phyloP scores from a whole-genome alignment of 805 yeast species.

The Ogataea thermomethanolica region DNA sequence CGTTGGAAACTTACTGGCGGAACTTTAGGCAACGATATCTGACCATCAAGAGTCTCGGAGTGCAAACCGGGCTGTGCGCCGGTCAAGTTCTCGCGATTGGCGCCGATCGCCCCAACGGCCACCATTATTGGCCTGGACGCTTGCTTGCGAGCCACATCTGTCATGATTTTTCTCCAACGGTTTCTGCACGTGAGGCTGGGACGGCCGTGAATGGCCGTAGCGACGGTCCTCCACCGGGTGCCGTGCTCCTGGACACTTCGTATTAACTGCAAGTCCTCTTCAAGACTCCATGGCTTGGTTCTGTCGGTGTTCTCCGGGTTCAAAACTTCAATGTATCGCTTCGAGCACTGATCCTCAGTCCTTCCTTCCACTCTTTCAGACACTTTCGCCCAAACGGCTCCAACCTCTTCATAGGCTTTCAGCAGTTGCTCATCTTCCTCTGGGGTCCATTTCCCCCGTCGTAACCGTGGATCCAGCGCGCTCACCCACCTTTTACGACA shows the following conservation, averaged over 20 bases:
- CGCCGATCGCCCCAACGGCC: conserved; percentile 49
- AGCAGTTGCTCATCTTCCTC: conserved; percentile 70
- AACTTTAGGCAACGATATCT: neutral
- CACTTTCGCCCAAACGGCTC: conserved; percentile 85
- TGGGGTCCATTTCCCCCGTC: conserved; percentile 83
- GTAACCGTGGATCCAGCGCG: conserved; percentile 76
- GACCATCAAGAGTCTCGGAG: neutral
- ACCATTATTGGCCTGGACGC: conserved; percentile 52
- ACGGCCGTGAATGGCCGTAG: conserved; percentile 66
- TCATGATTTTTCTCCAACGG: conserved; percentile 85
- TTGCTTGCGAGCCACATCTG: conserved; percentile 66
- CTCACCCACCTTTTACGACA: conserved; percentile 86
- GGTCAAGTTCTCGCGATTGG: neutral
- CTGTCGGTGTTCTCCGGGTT: conserved; percentile 79
- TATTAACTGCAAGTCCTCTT: conserved; percentile 73
- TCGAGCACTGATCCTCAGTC: conserved; percentile 94
- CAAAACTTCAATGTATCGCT: conserved; percentile 81
- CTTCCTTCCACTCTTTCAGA: conserved; percentile 74
- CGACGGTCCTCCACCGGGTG: conserved; percentile 84
- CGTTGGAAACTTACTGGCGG: conserved; percentile 15
- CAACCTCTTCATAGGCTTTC: conserved; percentile 61
- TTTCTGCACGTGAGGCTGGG: conserved; percentile 90
- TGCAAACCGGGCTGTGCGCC: too few relatives aligned
- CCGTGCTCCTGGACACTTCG: conserved; percentile 67
- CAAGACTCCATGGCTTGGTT: conserved; percentile 71